Evolutionary conservation across 2,329 filamentous ascomycete species (phyloP).

Genomic region (Ascochyta lentis): DNA sequence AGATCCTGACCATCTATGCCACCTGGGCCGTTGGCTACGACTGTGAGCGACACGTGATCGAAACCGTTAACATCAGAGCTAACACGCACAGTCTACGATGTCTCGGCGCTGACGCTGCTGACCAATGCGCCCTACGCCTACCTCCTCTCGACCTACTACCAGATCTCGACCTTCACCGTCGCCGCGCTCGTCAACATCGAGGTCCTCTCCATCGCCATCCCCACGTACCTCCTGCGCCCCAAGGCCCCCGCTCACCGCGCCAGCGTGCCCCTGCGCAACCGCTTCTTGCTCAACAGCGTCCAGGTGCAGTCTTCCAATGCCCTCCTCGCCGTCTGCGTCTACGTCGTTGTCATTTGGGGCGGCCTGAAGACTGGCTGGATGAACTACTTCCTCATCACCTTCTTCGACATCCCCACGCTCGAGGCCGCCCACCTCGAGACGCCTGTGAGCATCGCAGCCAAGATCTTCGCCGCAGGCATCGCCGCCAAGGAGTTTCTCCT

Average conservation of each 20-base stretch:
- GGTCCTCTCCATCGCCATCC: slow-evolving; percentile 70
- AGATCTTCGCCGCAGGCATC: slow-evolving; percentile 71
- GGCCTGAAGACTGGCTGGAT: slow-evolving; percentile 71
- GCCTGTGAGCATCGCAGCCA: slow-evolving; percentile 54
- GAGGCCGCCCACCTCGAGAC: slow-evolving; percentile 70
- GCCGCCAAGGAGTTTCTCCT: slow-evolving; percentile 82
- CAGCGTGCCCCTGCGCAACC: slow-evolving; percentile 53
- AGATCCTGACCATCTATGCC: slow-evolving; percentile 71
- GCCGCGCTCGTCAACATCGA: slow-evolving; percentile 71
- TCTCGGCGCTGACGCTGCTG: slow-evolving; percentile 61
- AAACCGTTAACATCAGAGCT: not conserved
- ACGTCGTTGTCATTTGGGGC: slow-evolving; percentile 73
- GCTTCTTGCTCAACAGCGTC: slow-evolving; percentile 49
- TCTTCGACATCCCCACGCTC: slow-evolving; percentile 77
- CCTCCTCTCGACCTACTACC: slow-evolving; percentile 80
- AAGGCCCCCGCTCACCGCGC: slow-evolving; percentile 69
- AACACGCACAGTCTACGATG: slow-evolving; percentile 46
- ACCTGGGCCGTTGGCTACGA: slow-evolving; percentile 79
- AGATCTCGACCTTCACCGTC: slow-evolving; percentile 67
- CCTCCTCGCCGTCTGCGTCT: slow-evolving; percentile 73
- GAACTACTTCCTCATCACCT: slow-evolving; percentile 72
- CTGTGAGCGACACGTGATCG: slow-evolving; percentile 55
- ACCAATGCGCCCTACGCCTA: slow-evolving; percentile 78
- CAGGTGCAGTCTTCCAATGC: slow-evolving; percentile 63
- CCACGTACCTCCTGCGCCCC: slow-evolving; percentile 76